Percentiles rank a stretch among this genome's conserved stretches.
phyloP scores from a whole-genome alignment of 768 basidiomycete genomes.

The Mycena filopes region DNA sequence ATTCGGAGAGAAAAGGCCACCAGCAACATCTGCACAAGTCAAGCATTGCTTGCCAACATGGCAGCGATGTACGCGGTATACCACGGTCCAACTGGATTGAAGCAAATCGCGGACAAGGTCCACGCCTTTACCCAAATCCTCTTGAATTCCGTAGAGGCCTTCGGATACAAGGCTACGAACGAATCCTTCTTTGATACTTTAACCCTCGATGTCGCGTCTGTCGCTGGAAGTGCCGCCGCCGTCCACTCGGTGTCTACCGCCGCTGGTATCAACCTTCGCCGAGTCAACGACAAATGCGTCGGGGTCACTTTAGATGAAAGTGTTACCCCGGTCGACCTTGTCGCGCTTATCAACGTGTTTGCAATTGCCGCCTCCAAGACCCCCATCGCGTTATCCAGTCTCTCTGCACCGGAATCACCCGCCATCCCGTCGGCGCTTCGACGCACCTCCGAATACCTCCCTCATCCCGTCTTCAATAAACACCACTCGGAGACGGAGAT shows the following conservation, averaged over 20 bases:
- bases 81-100: slow-evolving; percentile 90
- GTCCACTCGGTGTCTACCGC: slow-evolving; percentile 76
- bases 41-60: slow-evolving; percentile 98
- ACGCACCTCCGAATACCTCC: slow-evolving; percentile 77
- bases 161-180: slow-evolving; percentile 82
- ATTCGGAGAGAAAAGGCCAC: slow-evolving; percentile 98
- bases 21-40: slow-evolving; percentile 97
- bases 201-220: slow-evolving; percentile 76
- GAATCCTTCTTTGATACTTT: slow-evolving; percentile 92
- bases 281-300: slow-evolving; percentile 76
- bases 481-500: slow-evolving; percentile 99
- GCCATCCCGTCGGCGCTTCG: slow-evolving; percentile 65
- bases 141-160: slow-evolving; percentile 67
- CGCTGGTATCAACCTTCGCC: slow-evolving; percentile 86
- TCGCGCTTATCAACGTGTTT: slow-evolving; percentile 85
- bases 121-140: slow-evolving; percentile 88
- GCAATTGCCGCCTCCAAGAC: slow-evolving; percentile 67
- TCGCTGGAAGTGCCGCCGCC: slow-evolving; percentile 62
- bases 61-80: slow-evolving; percentile 99
- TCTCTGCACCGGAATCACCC: slow-evolving; percentile 55
- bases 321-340: slow-evolving; percentile 77
- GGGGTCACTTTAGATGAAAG: slow-evolving; percentile 96
- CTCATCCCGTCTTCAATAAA: slow-evolving; percentile 93
- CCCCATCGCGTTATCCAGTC: slow-evolving; percentile 55
- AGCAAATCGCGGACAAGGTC: slow-evolving; percentile 89